Percentiles rank a stretch among this genome's conserved stretches.
phyloP scores from a whole-genome alignment of 768 basidiomycete species.

The Symmetrospora coprosmae region DNA sequence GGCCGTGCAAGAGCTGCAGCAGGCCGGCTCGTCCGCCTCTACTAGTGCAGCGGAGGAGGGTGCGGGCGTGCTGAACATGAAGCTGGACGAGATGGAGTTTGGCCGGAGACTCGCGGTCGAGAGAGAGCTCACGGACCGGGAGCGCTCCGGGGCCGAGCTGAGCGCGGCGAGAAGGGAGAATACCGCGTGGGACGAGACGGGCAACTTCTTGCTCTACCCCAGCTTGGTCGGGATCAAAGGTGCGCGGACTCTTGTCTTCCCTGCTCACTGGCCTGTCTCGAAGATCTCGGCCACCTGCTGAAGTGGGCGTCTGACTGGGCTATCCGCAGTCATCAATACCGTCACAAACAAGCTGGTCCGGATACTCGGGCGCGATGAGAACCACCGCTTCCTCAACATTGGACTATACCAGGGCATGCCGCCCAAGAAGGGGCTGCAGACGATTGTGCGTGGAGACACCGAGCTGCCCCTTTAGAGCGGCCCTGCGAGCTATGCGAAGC shows the following conservation, averaged over 20 bases:
- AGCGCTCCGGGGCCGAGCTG: slow-evolving; percentile 47
- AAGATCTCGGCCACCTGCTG: background rate
- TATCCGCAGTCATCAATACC: slow-evolving; percentile 65
- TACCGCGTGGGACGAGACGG: slow-evolving; percentile 95
- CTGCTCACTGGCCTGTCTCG: no score
- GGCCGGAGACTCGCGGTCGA: slow-evolving; percentile 88
- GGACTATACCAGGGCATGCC: slow-evolving; percentile 87
- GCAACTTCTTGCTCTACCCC: slow-evolving; percentile 84
- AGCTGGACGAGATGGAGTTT: slow-evolving; percentile 98
- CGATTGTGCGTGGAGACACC: slow-evolving; percentile 57
- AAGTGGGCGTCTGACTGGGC: no score
- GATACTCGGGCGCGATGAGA: slow-evolving; percentile 85
- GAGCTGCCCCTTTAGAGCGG: background rate
- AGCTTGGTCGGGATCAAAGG: slow-evolving; percentile 91
- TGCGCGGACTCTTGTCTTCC: slow-evolving; percentile 39
- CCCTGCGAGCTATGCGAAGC: background rate
- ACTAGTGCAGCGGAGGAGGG: background rate
- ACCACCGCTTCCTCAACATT: slow-evolving; percentile 73
- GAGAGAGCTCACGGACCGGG: slow-evolving; percentile 51
- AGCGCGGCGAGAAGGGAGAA: slow-evolving; percentile 53
- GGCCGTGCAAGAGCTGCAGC: slow-evolving; percentile 97
- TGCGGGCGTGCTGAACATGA: slow-evolving; percentile 41
- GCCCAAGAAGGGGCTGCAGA: slow-evolving; percentile 67
- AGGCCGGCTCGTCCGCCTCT: slow-evolving; percentile 72
- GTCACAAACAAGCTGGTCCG: slow-evolving; percentile 83